phyloP scores from a whole-genome alignment of 2,329 filamentous ascomycete species.

The Lizonia empirigonia region DNA sequence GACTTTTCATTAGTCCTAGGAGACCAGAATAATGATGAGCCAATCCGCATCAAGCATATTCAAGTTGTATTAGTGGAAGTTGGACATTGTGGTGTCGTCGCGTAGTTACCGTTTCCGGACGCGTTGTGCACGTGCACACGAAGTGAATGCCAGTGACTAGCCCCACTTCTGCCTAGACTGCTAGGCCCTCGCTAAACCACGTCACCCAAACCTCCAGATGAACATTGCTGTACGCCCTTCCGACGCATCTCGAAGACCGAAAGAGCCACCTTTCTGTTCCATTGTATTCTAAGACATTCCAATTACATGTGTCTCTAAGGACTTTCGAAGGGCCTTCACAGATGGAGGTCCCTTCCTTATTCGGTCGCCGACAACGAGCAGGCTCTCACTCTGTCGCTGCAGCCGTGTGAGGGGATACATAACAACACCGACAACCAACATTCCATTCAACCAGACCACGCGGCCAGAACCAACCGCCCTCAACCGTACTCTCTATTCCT shows the following conservation, averaged over 20 bases:
- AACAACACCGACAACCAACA: constrained; percentile 15
- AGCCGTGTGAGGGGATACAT: constrained; percentile 19
- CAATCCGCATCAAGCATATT: neutral
- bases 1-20: neutral
- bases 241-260: constrained; percentile 16
- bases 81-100: constrained; percentile 6
- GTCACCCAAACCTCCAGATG: constrained; percentile 11
- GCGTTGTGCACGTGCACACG: constrained; percentile 15
- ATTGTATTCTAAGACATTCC: constrained; percentile 35
- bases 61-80: neutral
- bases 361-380: constrained; percentile 28
- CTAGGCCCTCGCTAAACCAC: constrained; percentile 24
- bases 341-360: constrained; percentile 31
- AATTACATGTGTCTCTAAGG: constrained; percentile 12
- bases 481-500: neutral
- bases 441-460: neutral
- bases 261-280: constrained; percentile 27
- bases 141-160: constrained; percentile 23
- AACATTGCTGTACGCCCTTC: constrained; percentile 33
- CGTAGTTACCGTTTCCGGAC: constrained; percentile 5
- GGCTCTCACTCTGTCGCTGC: constrained; percentile 27
- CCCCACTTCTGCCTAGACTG: constrained; percentile 24
- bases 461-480: neutral
- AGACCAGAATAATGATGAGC: neutral
- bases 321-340: constrained; percentile 20